Evolutionary conservation across 345 rosid genomes (phyloP).

Genomic region (Eucalyptus cladocalyx): DNA sequence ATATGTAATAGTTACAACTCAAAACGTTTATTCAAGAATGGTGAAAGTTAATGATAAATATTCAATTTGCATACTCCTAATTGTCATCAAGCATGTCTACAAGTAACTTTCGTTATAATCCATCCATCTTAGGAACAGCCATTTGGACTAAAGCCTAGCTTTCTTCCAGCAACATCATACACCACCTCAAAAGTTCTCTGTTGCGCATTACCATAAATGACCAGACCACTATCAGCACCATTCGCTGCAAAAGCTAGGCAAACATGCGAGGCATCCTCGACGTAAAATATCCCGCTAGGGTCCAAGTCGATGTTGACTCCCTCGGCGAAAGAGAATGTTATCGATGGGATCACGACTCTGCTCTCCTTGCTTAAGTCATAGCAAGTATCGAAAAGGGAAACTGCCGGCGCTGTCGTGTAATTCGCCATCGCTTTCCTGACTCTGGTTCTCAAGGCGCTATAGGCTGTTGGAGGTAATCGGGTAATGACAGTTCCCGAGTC

Average conservation of each 20-base stretch:
- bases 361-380: constrained; percentile 1
- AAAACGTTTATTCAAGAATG: neutral
- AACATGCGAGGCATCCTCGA: neutral
- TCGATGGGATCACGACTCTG: neutral
- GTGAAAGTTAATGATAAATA: neutral
- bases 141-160: neutral
- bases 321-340: neutral
- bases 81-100: neutral
- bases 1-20: neutral
- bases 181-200: constrained; percentile 6
- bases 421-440: neutral
- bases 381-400: constrained; percentile 9
- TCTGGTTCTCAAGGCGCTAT: neutral
- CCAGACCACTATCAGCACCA: neutral
- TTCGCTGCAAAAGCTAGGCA: constrained; percentile 5
- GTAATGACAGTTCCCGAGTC: constrained; percentile 21
- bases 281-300: neutral
- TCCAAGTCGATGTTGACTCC: neutral
- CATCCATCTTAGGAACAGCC: neutral
- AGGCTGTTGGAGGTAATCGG: constrained; percentile 9
- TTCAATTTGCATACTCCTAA: neutral
- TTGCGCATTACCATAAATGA: constrained; percentile 9
- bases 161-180: neutral
- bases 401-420: neutral
- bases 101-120: rapidly evolving